phyloP scores from a whole-genome alignment of 352 stramenopile genomes.

The Achlya hypogyna region DNA sequence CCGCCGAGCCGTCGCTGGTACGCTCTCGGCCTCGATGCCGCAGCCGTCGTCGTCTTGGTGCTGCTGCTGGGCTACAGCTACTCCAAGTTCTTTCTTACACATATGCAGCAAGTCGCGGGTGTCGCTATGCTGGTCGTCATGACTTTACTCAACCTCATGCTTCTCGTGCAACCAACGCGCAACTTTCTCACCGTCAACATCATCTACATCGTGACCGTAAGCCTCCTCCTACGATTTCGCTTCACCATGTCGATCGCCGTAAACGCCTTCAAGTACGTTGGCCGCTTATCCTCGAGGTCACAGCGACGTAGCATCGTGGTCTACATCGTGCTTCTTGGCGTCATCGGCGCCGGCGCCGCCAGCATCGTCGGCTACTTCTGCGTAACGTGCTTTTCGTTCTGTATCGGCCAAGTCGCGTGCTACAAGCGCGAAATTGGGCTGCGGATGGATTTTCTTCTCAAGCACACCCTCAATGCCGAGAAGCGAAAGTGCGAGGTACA shows the following conservation, averaged over 20 bases:
- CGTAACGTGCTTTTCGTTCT: constrained; percentile 12
- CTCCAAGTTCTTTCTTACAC: constrained; percentile 36
- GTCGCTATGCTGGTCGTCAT: constrained; percentile 35
- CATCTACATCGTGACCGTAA: constrained; percentile 46
- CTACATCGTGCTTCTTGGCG: constrained; percentile 26
- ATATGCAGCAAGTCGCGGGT: constrained; percentile 28
- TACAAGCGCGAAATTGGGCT: constrained; percentile 58
- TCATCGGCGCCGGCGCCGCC: constrained; percentile 15
- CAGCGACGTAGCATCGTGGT: constrained; percentile 27
- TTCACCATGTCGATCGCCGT: constrained; percentile 46
- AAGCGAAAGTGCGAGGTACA: constrained; percentile 62
- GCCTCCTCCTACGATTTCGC: constrained; percentile 42
- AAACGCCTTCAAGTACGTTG: background rate
- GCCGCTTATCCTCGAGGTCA: background rate
- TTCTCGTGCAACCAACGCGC: background rate
- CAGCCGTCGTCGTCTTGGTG: background rate
- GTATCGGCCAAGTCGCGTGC: constrained; percentile 35
- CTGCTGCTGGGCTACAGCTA: constrained; percentile 10
- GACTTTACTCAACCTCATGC: constrained; percentile 15
- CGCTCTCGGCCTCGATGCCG: background rate
- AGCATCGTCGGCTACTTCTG: constrained; percentile 12
- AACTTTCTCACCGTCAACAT: constrained; percentile 42
- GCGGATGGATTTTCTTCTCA: constrained; percentile 65
- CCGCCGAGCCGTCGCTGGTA: background rate
- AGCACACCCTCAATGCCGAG: constrained; percentile 65